Percentiles rank a stretch among this genome's conserved stretches.
phyloP scores from a whole-genome alignment of 148 eudicot genomes.

The Suaeda aralocaspica region DNA sequence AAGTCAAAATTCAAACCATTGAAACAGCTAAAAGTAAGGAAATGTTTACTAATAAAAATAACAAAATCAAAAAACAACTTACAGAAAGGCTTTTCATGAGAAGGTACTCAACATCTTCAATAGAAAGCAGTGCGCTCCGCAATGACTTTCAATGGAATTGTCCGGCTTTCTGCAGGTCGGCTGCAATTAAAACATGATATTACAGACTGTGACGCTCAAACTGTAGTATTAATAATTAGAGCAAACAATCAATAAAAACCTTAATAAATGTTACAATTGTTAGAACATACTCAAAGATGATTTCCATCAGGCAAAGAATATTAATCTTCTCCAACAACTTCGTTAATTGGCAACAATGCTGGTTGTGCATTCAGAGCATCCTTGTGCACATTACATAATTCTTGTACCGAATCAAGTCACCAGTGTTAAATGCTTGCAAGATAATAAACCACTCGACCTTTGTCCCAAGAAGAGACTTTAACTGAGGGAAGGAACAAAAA shows the following conservation, averaged over 20 bases:
- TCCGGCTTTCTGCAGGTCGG: conserved; percentile 87
- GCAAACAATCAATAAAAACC: background rate
- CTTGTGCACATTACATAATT: conserved; percentile 72
- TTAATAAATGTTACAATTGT: background rate
- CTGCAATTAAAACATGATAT: conserved; percentile 39
- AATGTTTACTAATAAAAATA: too few relatives aligned
- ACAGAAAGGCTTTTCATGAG: conserved; percentile 99
- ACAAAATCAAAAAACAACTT: conserved; percentile 34
- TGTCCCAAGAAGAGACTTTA: conserved; percentile 81
- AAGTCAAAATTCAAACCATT: background rate
- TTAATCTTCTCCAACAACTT: conserved; percentile 88
- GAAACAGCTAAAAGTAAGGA: background rate
- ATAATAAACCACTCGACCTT: conserved; percentile 94
- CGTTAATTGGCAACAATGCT: conserved; percentile 86
- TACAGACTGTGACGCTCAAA: conserved; percentile 1
- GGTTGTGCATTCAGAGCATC: conserved; percentile 85
- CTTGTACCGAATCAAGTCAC: conserved; percentile 80
- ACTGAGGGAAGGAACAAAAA: conserved; percentile 37
- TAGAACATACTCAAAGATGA: conserved; percentile 64
- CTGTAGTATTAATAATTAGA: background rate
- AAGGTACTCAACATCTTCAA: conserved; percentile 92
- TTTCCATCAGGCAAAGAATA: conserved; percentile 97
- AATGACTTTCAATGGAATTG: conserved; percentile 73
- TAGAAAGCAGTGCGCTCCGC: conserved; percentile 73
- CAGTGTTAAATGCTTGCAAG: conserved; percentile 84